Conservation (phyloP, 2,329 filamentous ascomycete genomes). For the Zymoseptoria brevis region DNA sequence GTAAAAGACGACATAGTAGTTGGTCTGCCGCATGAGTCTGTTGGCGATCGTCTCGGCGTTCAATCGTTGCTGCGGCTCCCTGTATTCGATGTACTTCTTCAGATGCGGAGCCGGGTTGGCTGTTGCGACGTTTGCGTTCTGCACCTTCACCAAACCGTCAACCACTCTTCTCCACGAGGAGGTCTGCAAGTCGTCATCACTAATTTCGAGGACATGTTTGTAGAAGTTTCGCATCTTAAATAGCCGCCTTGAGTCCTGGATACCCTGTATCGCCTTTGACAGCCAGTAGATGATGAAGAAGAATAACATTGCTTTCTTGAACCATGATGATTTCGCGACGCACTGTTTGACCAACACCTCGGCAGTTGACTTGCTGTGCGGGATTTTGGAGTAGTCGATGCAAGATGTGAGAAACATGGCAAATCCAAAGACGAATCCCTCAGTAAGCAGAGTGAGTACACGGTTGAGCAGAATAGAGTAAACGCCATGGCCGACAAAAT, state of each 20-base stretch:
- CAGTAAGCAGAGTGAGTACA: constrained; percentile 66
- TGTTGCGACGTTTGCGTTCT: constrained; percentile 84
- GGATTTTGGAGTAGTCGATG: constrained; percentile 68
- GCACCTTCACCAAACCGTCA: constrained; percentile 70
- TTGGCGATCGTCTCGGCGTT: constrained; percentile 98
- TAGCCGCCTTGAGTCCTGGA: constrained; percentile 65
- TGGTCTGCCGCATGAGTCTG: constrained; percentile 89
- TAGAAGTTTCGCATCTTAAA: constrained; percentile 79
- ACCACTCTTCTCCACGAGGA: constrained; percentile 92
- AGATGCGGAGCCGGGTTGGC: constrained; percentile 52
- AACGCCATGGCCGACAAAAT: constrained; percentile 74
- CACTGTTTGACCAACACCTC: constrained; percentile 66
- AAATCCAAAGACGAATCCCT: constrained; percentile 73
- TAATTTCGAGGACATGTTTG: constrained; percentile 70
- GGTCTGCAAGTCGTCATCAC: constrained; percentile 81
- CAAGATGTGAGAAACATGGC: constrained; percentile 79
- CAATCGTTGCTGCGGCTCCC: constrained; percentile 61
- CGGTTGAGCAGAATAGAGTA: constrained; percentile 74
- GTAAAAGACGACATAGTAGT: constrained; percentile 92
- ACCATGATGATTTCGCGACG: constrained; percentile 61
- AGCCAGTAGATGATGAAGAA: constrained; percentile 79
- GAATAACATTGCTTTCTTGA: constrained; percentile 75
- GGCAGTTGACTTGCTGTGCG: constrained; percentile 53
- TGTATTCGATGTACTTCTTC: constrained; percentile 54
- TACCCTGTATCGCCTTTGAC: constrained; percentile 66